phyloP scores from a whole-genome alignment of 2,329 filamentous ascomycete species.

The Colletotrichum spinosum region DNA sequence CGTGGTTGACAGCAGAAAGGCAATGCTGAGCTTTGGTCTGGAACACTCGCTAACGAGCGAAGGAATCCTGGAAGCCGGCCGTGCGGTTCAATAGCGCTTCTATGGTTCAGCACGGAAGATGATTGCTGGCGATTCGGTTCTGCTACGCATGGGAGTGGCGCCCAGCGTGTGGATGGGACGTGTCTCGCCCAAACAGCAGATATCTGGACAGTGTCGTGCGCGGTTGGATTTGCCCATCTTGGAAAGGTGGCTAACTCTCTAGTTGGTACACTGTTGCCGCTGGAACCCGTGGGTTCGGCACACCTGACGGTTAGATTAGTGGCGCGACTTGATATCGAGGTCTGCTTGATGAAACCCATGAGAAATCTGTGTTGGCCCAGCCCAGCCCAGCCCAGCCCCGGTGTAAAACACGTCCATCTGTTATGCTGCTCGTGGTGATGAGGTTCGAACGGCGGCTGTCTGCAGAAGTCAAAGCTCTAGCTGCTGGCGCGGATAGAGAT shows the following conservation, averaged over 20 bases:
- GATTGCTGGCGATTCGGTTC: no score
- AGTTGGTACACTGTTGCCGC: conserved; percentile 3
- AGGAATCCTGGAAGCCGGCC: no score
- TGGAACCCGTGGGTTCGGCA: not conserved
- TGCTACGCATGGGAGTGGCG: no score
- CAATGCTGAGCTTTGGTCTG: not conserved
- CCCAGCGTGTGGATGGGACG: no score
- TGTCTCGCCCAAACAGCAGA: no score
- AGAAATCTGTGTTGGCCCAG: not conserved
- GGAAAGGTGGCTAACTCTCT: not conserved
- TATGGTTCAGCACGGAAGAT: no score
- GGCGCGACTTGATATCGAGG: conserved; percentile 7
- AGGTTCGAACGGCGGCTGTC: conserved; percentile 21
- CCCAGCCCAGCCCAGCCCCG: not conserved
- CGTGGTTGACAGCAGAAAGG: not conserved
- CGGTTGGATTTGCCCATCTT: no score
- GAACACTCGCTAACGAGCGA: no score
- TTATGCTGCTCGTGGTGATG: not conserved
- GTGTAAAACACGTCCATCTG: no score
- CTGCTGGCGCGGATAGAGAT: not conserved
- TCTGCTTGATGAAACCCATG: conserved; percentile 12
- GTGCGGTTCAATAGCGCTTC: no score
- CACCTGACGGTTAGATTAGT: conserved; percentile 1
- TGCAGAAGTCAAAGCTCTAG: conserved; percentile 13
- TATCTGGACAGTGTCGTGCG: no score